Conservation (phyloP, 192 early-diverging fungal species). For the Rhizophagus prolifer region DNA sequence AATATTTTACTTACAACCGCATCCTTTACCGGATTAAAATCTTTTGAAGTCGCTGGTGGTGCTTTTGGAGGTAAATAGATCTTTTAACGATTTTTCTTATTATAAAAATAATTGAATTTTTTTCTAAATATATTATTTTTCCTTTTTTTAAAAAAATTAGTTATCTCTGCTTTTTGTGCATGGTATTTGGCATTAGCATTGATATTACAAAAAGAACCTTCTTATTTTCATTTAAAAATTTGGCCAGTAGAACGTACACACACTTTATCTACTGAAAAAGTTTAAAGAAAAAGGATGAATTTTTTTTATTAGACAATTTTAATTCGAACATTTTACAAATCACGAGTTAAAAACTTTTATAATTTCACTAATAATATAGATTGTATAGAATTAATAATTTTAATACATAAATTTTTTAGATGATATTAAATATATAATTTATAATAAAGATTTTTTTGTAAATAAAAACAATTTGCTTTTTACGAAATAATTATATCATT, state of each 20-base stretch:
- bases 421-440: too few species aligned
- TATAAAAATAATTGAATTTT: not conserved
- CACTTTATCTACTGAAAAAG: not conserved
- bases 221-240: conserved; percentile 48
- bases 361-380: too few species aligned
- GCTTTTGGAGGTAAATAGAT: conserved; percentile 50
- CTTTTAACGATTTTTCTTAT: not conserved
- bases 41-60: conserved; percentile 48
- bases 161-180: conserved; percentile 68
- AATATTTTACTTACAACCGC: conserved; percentile 64
- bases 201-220: conserved; percentile 50
- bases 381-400: too few species aligned
- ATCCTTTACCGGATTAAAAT: conserved; percentile 50
- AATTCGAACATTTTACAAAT: too few species aligned
- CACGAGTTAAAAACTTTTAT: too few species aligned
- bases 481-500: too few species aligned
- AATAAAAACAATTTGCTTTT: too few species aligned
- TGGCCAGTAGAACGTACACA: not conserved
- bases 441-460: too few species aligned
- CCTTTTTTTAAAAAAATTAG: not conserved
- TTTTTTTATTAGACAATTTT: too few species aligned
- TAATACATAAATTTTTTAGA: too few species aligned
- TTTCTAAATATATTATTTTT: not conserved
- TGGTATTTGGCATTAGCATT: conserved; percentile 73
- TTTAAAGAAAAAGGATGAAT: not conserved